Evolutionary conservation across 2,329 filamentous ascomycete genomes (phyloP).

Genomic region (Orbilia javanica): DNA sequence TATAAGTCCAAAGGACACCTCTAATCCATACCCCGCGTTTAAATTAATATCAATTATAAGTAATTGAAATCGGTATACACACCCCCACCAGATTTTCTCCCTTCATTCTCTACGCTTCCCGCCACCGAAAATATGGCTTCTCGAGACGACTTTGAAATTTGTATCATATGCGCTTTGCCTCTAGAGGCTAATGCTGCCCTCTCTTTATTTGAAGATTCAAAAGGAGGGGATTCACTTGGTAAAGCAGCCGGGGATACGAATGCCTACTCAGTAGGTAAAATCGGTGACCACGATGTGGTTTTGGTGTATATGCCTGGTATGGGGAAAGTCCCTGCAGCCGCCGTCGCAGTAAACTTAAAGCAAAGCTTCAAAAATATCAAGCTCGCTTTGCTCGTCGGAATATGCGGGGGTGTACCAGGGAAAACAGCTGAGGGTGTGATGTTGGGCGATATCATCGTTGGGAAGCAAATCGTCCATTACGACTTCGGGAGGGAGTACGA

Average conservation of each 20-base stretch:
- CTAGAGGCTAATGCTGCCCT: slow-evolving; percentile 1
- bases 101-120: background rate
- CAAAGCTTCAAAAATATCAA: slow-evolving; percentile 63
- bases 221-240: slow-evolving; percentile 59
- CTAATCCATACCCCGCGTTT: no score
- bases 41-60: no score
- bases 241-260: slow-evolving; percentile 60
- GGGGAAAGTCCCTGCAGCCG: slow-evolving; percentile 61
- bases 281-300: slow-evolving; percentile 64
- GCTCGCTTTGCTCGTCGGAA: slow-evolving; percentile 64
- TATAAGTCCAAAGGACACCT: no score
- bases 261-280: slow-evolving; percentile 63
- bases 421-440: background rate
- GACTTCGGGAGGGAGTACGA: slow-evolving; percentile 61
- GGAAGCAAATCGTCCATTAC: slow-evolving; percentile 60
- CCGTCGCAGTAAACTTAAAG: slow-evolving; percentile 61
- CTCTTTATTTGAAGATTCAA: slow-evolving; percentile 62
- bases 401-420: slow-evolving; percentile 64
- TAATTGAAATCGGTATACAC: background rate
- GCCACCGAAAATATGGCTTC: background rate
- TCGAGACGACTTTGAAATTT: slow-evolving; percentile 18
- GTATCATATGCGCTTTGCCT: slow-evolving; percentile 31
- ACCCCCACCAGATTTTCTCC: background rate
- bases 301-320: slow-evolving; percentile 63
- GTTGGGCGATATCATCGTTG: slow-evolving; percentile 60